A percentile compares a stretch with the other conserved stretches of the same genome.
Evolutionary conservation across 805 yeast species (phyloP).

Genomic region (Hanseniaspora nectarophila): DNA sequence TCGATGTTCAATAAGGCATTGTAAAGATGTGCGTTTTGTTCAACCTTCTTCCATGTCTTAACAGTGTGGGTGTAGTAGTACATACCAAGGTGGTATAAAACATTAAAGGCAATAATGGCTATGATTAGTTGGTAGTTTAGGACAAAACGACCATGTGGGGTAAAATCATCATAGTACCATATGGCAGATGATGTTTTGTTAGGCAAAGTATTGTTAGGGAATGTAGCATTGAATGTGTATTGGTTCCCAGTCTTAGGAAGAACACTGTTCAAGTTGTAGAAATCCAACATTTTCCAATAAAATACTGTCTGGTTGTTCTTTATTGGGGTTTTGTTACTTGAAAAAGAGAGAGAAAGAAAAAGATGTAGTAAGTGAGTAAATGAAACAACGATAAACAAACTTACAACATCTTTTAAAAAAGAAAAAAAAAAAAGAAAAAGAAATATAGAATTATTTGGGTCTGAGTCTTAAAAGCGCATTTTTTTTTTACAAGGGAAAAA

Average conservation of each 20-base stretch:
- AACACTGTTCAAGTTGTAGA: conserved; percentile 1
- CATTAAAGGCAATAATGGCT: neutral
- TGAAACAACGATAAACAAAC: neutral
- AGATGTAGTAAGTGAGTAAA: neutral
- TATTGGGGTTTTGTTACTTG: neutral
- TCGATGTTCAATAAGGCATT: conserved; percentile 7
- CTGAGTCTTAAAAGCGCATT: too few relatives aligned
- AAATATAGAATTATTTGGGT: neutral
- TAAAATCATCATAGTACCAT: conserved; percentile 56
- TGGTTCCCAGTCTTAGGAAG: neutral
- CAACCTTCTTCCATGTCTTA: conserved; percentile 19
- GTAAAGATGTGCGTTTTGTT: conserved; percentile 16
- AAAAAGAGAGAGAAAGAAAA: neutral
- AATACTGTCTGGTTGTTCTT: neutral
- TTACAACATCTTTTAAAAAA: neutral
- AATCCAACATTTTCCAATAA: neutral
- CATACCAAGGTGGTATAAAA: conserved; percentile 22
- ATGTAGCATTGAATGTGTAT: neutral
- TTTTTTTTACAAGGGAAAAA: too few relatives aligned
- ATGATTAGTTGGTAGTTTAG: conserved; percentile 27
- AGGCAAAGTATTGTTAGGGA: neutral
- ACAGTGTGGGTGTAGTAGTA: conserved; percentile 24
- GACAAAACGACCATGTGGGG: conserved; percentile 38
- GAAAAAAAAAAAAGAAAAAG: neutral
- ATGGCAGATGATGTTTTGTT: conserved; percentile 16